Evolutionary conservation across 768 basidiomycete genomes (phyloP).

Genomic region (Mrakia blollopis): DNA sequence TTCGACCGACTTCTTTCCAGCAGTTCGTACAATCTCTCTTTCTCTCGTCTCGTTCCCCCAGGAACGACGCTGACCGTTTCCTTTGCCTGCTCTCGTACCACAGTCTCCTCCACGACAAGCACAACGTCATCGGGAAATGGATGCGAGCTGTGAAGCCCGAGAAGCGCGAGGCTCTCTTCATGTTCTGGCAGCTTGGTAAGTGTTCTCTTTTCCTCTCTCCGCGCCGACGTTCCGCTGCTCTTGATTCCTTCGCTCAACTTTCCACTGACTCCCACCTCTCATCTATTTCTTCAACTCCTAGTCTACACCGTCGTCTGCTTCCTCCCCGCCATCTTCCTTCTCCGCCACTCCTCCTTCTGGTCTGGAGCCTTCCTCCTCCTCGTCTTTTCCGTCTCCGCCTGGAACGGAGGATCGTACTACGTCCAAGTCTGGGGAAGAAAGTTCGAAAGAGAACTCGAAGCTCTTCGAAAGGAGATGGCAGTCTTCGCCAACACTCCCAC

Average conservation of each 20-base stretch:
- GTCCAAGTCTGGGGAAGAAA: constrained; percentile 28
- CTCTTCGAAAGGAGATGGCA: constrained; percentile 32
- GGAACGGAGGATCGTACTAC: constrained; percentile 25
- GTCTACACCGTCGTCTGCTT: constrained; percentile 32
- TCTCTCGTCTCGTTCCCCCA: background rate
- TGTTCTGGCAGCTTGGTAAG: constrained; percentile 31
- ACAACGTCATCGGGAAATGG: constrained; percentile 32
- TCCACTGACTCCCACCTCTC: background rate
- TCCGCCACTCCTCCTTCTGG: constrained; percentile 16
- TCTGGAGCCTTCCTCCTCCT: constrained; percentile 20
- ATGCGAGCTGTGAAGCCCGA: constrained; percentile 30
- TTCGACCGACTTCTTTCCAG: constrained; percentile 24
- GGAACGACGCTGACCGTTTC: background rate
- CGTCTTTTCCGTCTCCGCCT: constrained; percentile 24
- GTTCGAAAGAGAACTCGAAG: constrained; percentile 31
- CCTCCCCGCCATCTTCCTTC: constrained; percentile 20
- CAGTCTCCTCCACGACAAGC: constrained; percentile 33
- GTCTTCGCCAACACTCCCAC: background rate
- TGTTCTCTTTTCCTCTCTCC: background rate
- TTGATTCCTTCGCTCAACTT: background rate
- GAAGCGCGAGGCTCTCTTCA: constrained; percentile 31
- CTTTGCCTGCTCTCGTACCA: background rate
- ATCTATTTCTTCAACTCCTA: background rate
- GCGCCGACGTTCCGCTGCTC: background rate
- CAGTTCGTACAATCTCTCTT: constrained; percentile 26